A percentile compares a stretch with the other conserved stretches of the same genome.
These are phyloP conservation scores for Calonectria henricotiae DNA, from an alignment of 2,329 filamentous ascomycete genomes.

Conservation along the genomic window DNA sequence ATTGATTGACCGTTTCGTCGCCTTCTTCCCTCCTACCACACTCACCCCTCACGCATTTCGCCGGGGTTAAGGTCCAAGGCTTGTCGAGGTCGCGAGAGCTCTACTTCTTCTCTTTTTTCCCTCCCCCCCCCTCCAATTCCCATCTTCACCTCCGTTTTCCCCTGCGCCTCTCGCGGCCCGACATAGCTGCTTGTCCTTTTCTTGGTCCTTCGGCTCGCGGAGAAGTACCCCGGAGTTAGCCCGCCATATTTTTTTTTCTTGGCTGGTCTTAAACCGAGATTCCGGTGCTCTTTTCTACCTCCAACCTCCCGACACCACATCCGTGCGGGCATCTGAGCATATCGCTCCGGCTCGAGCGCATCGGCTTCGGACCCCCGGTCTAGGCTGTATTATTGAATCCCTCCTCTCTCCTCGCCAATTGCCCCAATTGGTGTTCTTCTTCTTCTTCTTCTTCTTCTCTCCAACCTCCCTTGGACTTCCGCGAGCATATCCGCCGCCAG, in stretches of 20 bases:
- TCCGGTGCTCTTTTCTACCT: constrained; percentile 49
- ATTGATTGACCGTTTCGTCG: constrained; percentile 46
- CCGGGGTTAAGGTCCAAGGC: constrained; percentile 38
- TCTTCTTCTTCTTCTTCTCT: constrained; percentile 28
- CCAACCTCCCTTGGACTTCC: constrained; percentile 25
- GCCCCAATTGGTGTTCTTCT: constrained; percentile 40
- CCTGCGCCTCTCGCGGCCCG: constrained; percentile 49
- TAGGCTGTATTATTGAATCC: constrained; percentile 4
- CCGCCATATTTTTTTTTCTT: constrained; percentile 35
- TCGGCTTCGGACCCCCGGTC: constrained; percentile 8
- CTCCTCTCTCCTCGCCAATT: background rate
- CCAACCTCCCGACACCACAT: constrained; percentile 45
- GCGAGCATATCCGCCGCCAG: constrained; percentile 39
- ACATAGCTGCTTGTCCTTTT: constrained; percentile 49
- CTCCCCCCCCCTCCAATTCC: constrained; percentile 30
- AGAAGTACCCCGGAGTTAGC: constrained; percentile 43
- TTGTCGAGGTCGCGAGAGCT: constrained; percentile 53
- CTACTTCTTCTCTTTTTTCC: constrained; percentile 31
- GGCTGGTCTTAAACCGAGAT: constrained; percentile 49
- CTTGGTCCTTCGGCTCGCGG: constrained; percentile 39
- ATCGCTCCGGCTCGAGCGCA: constrained; percentile 35
- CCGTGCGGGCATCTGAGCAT: constrained; percentile 42
- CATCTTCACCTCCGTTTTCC: constrained; percentile 23
- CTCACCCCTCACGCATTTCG: constrained; percentile 31
- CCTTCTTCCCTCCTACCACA: constrained; percentile 42